These are phyloP conservation scores for Begonia loranthoides DNA, from an alignment of 306 rosid species.

Conservation along the genomic window DNA sequence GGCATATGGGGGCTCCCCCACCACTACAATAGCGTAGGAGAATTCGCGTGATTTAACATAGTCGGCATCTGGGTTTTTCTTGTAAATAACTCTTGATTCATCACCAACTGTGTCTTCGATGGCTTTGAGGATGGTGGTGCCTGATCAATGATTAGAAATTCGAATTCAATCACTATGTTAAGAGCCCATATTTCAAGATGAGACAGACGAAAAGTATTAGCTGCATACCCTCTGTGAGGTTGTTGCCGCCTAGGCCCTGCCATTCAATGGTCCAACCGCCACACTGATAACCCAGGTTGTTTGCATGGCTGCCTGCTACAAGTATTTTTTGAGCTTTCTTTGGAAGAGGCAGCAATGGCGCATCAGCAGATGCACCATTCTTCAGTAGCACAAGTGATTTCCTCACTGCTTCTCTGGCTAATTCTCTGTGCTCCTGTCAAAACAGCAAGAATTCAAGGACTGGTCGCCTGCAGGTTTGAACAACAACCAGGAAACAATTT, in stretches of 20 bases:
- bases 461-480: too few species aligned
- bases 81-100: slow-evolving; percentile 1
- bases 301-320: slow-evolving; percentile 27
- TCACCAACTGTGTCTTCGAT: slow-evolving; percentile 3
- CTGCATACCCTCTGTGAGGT: slow-evolving; percentile 3
- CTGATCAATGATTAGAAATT: background rate
- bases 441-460: background rate
- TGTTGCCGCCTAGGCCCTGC: slow-evolving; percentile 16
- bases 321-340: slow-evolving; percentile 21
- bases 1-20: slow-evolving; percentile 29
- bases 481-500: background rate
- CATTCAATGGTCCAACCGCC: slow-evolving; percentile 36
- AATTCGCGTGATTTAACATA: slow-evolving; percentile 11
- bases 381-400: slow-evolving; percentile 23
- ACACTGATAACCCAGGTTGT: slow-evolving; percentile 28
- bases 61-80: slow-evolving; percentile 13
- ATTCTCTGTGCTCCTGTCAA: slow-evolving; percentile 24
- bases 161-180: background rate
- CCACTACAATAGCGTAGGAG: slow-evolving; percentile 24
- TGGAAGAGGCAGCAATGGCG: slow-evolving; percentile 20
- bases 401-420: slow-evolving; percentile 33
- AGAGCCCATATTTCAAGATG: too few species aligned
- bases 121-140: slow-evolving; percentile 4
- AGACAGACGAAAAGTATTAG: background rate
- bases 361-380: slow-evolving; percentile 16